Percentiles rank a stretch among this genome's conserved stretches.
Evolutionary conservation across 768 basidiomycete genomes (phyloP).

Genomic region (Calocybe gangraenosa): DNA sequence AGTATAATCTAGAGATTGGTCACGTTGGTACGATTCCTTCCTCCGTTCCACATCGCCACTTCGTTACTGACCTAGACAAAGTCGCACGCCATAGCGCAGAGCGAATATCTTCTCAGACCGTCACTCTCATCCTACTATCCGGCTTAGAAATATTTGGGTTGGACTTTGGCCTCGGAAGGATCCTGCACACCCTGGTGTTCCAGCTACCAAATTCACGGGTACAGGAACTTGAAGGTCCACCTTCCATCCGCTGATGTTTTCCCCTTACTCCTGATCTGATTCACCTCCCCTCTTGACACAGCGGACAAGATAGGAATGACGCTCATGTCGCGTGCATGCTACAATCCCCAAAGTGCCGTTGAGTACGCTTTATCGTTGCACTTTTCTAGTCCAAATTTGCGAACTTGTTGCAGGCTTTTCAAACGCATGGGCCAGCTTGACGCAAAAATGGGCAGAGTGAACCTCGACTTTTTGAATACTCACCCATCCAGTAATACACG

Average conservation of each 20-base stretch:
- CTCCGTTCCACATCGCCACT: not conserved
- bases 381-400: not conserved
- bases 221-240: conserved; percentile 75
- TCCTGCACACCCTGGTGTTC: conserved; percentile 48
- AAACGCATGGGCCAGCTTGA: conserved; percentile 59
- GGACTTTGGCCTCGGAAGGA: conserved; percentile 46
- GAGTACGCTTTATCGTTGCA: conserved; percentile 39
- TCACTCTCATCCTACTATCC: conserved; percentile 37
- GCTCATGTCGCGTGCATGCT: conserved; percentile 83
- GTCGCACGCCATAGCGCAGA: conserved; percentile 49
- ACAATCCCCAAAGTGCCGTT: conserved; percentile 72
- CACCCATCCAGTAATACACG: conserved; percentile 77
- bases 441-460: conserved; percentile 25
- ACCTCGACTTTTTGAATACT: conserved; percentile 64
- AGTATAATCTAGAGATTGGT: conserved; percentile 61
- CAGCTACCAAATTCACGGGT: conserved; percentile 81
- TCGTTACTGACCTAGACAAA: conserved; percentile 1
- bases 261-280: not conserved
- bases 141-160: conserved; percentile 45
- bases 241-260: not conserved
- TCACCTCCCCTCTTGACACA: conserved; percentile 20
- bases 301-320: conserved; percentile 85
- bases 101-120: conserved; percentile 41
- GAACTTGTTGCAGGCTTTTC: conserved; percentile 53
- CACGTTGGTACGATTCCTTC: conserved; percentile 49